Evolutionary conservation across 2,329 filamentous ascomycete species (phyloP).

Genomic region (Alternaria arbusti): DNA sequence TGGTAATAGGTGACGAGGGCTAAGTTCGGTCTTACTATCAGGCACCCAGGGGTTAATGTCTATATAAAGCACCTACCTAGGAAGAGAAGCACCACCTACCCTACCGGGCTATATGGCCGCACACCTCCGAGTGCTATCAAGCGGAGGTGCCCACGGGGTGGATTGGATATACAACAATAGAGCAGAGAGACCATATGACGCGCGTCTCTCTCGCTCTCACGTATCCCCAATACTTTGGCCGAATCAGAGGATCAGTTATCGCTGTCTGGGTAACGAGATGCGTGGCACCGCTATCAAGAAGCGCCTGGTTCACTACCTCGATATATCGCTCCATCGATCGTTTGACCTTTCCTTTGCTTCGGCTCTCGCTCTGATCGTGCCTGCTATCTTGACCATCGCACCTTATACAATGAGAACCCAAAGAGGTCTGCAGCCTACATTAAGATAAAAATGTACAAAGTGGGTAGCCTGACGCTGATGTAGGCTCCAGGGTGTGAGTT

Average conservation of each 20-base stretch:
- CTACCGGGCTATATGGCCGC: neutral
- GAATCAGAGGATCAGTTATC: neutral
- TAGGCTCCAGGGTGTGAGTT: too few species aligned
- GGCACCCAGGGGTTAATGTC: neutral
- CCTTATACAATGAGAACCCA: neutral
- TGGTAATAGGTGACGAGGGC: neutral
- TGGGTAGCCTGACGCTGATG: neutral
- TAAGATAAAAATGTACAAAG: neutral
- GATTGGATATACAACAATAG: neutral
- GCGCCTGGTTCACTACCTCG: neutral
- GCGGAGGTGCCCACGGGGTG: neutral
- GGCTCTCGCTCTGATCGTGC: neutral
- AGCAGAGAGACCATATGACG: neutral
- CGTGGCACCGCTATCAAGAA: neutral
- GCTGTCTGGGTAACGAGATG: neutral
- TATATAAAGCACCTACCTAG: neutral
- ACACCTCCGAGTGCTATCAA: neutral
- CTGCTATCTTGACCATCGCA: neutral
- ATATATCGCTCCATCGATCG: neutral
- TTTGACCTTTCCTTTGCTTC: neutral
- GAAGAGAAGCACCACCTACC: neutral
- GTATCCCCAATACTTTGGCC: neutral
- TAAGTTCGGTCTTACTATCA: neutral
- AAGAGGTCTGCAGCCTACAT: neutral
- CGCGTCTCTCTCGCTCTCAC: neutral